Percentiles rank a stretch among this genome's conserved stretches.
These are phyloP conservation scores for Penicillium atrosanguineum DNA, from an alignment of 495 filamentous ascomycete genomes.

Conservation along the genomic window DNA sequence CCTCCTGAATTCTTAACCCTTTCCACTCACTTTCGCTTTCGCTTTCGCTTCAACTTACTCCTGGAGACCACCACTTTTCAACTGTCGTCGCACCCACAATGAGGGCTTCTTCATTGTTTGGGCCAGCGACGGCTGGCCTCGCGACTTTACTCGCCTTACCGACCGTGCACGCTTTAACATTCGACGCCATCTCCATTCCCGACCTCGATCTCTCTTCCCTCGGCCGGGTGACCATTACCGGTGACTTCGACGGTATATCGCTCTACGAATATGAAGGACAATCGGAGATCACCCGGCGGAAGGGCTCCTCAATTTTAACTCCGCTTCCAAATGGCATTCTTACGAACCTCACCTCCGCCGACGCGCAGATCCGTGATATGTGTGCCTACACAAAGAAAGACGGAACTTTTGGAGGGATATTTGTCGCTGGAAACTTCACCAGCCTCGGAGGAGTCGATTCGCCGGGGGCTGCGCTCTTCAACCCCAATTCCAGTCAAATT, in stretches of 20 bases:
- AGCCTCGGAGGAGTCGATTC: conserved; percentile 74
- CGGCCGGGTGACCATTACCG: conserved; percentile 81
- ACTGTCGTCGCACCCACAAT: conserved; percentile 52
- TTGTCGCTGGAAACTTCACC: conserved; percentile 96
- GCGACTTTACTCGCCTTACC: conserved; percentile 42
- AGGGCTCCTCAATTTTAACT: conserved; percentile 79
- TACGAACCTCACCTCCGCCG: conserved; percentile 65
- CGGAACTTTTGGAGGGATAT: conserved; percentile 67
- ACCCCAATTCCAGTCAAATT: conserved; percentile 63
- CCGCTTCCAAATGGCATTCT: conserved; percentile 86
- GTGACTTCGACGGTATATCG: conserved; percentile 89
- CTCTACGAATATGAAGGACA: conserved; percentile 84
- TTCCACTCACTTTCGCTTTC: conserved; percentile 9
- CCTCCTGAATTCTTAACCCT: conserved; percentile 27
- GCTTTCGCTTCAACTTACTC: conserved; percentile 13
- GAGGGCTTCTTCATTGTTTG: conserved; percentile 57
- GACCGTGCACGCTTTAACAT: conserved; percentile 55
- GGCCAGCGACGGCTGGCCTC: conserved; percentile 51
- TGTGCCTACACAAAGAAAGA: conserved; percentile 72
- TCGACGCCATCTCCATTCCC: conserved; percentile 67
- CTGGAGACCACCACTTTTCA: conserved; percentile 7
- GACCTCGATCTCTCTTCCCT: conserved; percentile 79
- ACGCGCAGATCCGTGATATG: conserved; percentile 82
- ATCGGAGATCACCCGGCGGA: conserved; percentile 62
- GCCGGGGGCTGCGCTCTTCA: conserved; percentile 75